These are phyloP conservation scores for Colletotrichum tofieldiae DNA, from an alignment of 2,329 filamentous ascomycete genomes.

Conservation along the genomic window DNA sequence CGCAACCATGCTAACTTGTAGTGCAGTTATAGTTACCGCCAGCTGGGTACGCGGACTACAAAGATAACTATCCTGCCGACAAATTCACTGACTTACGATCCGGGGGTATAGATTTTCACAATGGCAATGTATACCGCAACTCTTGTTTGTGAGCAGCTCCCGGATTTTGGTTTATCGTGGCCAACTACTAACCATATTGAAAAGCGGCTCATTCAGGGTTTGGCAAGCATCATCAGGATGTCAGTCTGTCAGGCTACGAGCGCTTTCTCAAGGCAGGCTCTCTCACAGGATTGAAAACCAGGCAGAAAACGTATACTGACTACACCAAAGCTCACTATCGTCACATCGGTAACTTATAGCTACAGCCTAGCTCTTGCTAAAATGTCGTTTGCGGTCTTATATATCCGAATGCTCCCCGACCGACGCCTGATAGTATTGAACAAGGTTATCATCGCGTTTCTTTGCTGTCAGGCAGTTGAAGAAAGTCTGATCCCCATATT, in stretches of 20 bases:
- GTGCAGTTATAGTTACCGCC: constrained; percentile 5
- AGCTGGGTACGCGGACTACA: constrained; percentile 19
- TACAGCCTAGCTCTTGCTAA: constrained; percentile 50
- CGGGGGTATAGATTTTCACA: neutral
- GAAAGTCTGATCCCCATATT: constrained; percentile 50
- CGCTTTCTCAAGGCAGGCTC: constrained; percentile 15
- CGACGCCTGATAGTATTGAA: constrained; percentile 48
- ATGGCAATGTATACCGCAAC: constrained; percentile 20
- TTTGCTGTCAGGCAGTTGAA: constrained; percentile 50
- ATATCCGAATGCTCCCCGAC: constrained; percentile 51
- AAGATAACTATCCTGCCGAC: too few relatives aligned
- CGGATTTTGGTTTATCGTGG: too few relatives aligned
- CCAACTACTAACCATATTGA: too few relatives aligned
- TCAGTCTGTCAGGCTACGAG: neutral
- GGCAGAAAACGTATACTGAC: neutral
- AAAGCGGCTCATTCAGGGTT: constrained; percentile 23
- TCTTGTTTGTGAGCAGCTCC: constrained; percentile 8
- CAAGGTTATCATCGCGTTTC: constrained; percentile 48
- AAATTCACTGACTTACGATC: neutral
- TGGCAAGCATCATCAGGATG: constrained; percentile 14
- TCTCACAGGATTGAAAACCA: neutral
- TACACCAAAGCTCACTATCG: constrained; percentile 34
- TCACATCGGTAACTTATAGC: constrained; percentile 50
- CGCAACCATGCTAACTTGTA: neutral
- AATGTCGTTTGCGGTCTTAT: constrained; percentile 52